Conservation (phyloP, 1,139 yeast species). For the Pichia norvegensis region DNA sequence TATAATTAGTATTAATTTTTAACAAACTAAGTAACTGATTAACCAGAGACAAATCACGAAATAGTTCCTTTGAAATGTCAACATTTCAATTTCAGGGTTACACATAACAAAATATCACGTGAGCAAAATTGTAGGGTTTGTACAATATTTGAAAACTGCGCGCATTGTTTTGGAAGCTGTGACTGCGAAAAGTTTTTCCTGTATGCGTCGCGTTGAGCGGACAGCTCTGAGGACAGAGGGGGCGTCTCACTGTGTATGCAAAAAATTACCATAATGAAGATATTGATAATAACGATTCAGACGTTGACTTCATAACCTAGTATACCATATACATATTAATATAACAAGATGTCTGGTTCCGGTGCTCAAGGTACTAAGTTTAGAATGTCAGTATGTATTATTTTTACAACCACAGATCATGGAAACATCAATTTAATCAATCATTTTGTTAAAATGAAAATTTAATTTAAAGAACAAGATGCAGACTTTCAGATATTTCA, state of each 20-base stretch:
- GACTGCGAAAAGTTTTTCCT: neutral
- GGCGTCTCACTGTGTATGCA: neutral
- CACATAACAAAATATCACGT: neutral
- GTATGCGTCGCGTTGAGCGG: neutral
- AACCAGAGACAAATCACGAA: no score
- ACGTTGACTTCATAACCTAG: neutral
- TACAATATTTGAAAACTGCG: neutral
- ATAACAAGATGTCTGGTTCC: conserved; percentile 60
- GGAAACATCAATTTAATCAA: neutral
- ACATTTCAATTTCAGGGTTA: no score
- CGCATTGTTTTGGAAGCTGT: neutral
- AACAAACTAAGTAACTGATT: neutral
- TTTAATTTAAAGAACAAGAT: no score
- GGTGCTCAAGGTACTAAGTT: conserved; percentile 99
- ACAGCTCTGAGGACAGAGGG: neutral
- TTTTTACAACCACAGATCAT: neutral
- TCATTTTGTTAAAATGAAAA: neutral
- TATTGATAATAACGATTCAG: neutral
- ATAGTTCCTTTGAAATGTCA: no score
- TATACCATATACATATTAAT: conserved; percentile 12
- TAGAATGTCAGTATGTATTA: conserved; percentile 90
- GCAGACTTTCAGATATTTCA: no score
- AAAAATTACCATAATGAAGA: neutral
- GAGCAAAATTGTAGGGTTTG: neutral
- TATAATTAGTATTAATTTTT: neutral